Base-by-base conservation (phyloP, 495 filamentous ascomycete species). In the Neurospora sp. region DNA sequence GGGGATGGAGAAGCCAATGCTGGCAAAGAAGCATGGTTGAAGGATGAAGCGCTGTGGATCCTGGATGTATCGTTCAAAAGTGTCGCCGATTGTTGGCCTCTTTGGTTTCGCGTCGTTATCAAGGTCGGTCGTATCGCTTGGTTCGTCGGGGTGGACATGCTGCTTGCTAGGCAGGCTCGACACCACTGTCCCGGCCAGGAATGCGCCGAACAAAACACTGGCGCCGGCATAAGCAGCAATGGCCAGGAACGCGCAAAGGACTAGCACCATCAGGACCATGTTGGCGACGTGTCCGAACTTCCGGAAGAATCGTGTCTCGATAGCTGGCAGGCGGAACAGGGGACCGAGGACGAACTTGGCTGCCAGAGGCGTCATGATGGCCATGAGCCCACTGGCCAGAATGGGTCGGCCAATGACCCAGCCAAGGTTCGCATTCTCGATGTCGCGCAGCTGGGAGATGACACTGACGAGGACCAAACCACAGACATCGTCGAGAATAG, bases 401-500 rank as follows among this genome's bases (percentile, higher is more conserved):
- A 81, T 72, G 0, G 79, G 79, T 2, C 76, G 74, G 6, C 76
- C 79, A 8, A 81, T 79, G 69, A 78, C 78, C 79, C 79, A 81
- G 2, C 78, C 78, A 1, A 81, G 70, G 11, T 54, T 70, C 2
- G 41, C 42, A 4, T 20, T 73, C 9, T 75, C 70, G 16, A 80
- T 71, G 46, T 46, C 75, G 10, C 87, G 86, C 31, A 88, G 80
- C 14, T 82, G 83, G 9, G 86, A 82, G 46, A 89, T 83, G 18
- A 93, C 85, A 76, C 93, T 89, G 23, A 93, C 90, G 87, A 95
- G 91, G 2, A 96, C 87, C n/a, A 96, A 81, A 0, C 93, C 93
- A 18, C 92, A 86, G 2, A 96, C 91, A 82, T 95, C 93, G 80
- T 96, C 93, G 76, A 97, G 86, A 87, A 96, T 91, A 23, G 92